Evolutionary conservation across 768 basidiomycete species (phyloP).

Genomic region (Panaeolus cyanescens): DNA sequence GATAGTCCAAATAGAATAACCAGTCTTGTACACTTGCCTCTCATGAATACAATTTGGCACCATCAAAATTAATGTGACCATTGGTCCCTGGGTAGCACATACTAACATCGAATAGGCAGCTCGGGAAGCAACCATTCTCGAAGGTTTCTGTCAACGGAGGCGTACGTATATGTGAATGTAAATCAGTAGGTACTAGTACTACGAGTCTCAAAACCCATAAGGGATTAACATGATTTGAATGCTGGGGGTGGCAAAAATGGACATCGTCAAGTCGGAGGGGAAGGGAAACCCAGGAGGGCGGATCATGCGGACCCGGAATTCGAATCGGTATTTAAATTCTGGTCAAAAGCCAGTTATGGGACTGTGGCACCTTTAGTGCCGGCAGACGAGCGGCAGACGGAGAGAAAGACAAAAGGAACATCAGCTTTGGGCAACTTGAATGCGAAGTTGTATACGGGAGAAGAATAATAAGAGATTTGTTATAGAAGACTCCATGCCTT

Average conservation of each 20-base stretch:
- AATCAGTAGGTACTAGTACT: too few relatives aligned
- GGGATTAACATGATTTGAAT: not conserved
- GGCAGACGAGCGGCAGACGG: not conserved
- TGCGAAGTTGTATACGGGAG: too few relatives aligned
- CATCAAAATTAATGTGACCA: not conserved
- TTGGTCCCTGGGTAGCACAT: not conserved
- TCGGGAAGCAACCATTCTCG: not conserved
- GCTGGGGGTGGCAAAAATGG: not conserved
- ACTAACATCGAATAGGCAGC: not conserved
- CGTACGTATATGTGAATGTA: not conserved
- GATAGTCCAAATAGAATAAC: too few relatives aligned
- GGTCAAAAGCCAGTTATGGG: not conserved
- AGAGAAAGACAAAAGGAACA: not conserved
- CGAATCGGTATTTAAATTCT: constrained; percentile 3
- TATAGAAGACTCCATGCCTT: not conserved
- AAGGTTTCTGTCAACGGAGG: not conserved
- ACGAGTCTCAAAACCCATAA: too few relatives aligned
- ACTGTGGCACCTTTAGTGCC: not conserved
- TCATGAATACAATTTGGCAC: too few relatives aligned
- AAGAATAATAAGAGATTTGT: not conserved
- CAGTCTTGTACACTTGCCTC: too few relatives aligned
- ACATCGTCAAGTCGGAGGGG: not conserved
- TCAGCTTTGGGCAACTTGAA: not conserved
- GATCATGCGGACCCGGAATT: constrained; percentile 1
- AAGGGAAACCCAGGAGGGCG: not conserved